Evolutionary conservation across 805 yeast species (phyloP).

Genomic region (Teunomyces barrocoloradensis): DNA sequence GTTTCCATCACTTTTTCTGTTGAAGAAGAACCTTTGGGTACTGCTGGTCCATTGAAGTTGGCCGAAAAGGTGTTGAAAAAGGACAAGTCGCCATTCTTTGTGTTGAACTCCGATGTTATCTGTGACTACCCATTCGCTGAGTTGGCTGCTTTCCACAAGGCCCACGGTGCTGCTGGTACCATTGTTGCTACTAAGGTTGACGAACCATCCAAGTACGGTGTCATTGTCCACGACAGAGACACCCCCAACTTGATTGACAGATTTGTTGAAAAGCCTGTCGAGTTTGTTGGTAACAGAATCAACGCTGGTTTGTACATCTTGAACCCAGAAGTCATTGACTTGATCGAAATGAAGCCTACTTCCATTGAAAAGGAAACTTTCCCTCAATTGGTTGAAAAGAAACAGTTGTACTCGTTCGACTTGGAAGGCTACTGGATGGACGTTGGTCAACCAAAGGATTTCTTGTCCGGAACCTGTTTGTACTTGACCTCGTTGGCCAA

Average conservation of each 20-base stretch:
- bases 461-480: slow-evolving; percentile 90
- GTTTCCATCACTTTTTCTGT: slow-evolving; percentile 94
- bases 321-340: slow-evolving; percentile 95
- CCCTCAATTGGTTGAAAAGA: slow-evolving; percentile 91
- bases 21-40: slow-evolving; percentile 98
- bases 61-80: slow-evolving; percentile 92
- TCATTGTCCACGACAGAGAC: slow-evolving; percentile 94
- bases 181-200: slow-evolving; percentile 99
- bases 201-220: slow-evolving; percentile 99
- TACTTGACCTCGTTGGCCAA: slow-evolving; percentile 84
- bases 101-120: slow-evolving; percentile 95
- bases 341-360: slow-evolving; percentile 97
- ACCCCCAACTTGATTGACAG: slow-evolving; percentile 95
- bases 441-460: slow-evolving; percentile 99
- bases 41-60: slow-evolving; percentile 98
- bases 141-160: slow-evolving; percentile 86
- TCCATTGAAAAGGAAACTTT: slow-evolving; percentile 99
- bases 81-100: slow-evolving; percentile 96
- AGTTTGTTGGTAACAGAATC: slow-evolving; percentile 99
- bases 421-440: slow-evolving; percentile 99
- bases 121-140: slow-evolving; percentile 98
- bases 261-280: slow-evolving; percentile 99
- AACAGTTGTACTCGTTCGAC: slow-evolving; percentile 89
- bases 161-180: slow-evolving; percentile 97
- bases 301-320: slow-evolving; percentile 98